Base-by-base conservation (phyloP, 129 eudicot genomes). In the Smallanthus sonchifolius region DNA sequence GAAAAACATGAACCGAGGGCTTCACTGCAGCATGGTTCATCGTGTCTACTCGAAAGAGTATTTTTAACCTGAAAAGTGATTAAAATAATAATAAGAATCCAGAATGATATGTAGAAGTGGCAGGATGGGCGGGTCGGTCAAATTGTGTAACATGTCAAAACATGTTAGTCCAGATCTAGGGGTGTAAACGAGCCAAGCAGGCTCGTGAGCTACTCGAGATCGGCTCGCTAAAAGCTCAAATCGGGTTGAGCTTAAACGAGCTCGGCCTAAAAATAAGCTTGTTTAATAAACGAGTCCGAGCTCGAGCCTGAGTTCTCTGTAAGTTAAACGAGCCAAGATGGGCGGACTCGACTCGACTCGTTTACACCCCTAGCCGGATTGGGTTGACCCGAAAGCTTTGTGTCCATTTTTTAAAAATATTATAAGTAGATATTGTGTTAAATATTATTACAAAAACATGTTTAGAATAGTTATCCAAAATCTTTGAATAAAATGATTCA, bases 41-140 rank as follows among this genome's bases (percentile, higher is more conserved):
- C 89, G 6, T 64, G 74, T 72, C 69, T 78, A 42, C 75, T 81
- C 24, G 78, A 76, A 76, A 89, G 77, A 54, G 76, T 32, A 39
- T 60, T 77, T 83, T 81, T 87, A 6, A 81, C 96, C 93, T 92
- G 85, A 47, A 62, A 69, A 57, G 34, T 34, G 37, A 67, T 69
- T 72, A 4, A 3, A 19, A 39, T 8, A 32, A 30, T 39, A 7
- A 20, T 28, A 20, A 15, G 19, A 73, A 59, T 59, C 28, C 69
- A 32, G 35, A 60, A 44, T 34, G 61, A 73, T 15, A 39, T 20
- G 66, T 56, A 10, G 24, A 40, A 30, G 51, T 37, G 16, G 67
- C 24, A 72, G 24, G 51, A 57, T 42, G 32, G 43, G 42, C 11
- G 2, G 38, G 7, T 72, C 13, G 2, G 36, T 19, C 6, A 2